Evolutionary conservation across 2,329 filamentous ascomycete genomes (phyloP).

Genomic region (Cladosporium sp.): DNA sequence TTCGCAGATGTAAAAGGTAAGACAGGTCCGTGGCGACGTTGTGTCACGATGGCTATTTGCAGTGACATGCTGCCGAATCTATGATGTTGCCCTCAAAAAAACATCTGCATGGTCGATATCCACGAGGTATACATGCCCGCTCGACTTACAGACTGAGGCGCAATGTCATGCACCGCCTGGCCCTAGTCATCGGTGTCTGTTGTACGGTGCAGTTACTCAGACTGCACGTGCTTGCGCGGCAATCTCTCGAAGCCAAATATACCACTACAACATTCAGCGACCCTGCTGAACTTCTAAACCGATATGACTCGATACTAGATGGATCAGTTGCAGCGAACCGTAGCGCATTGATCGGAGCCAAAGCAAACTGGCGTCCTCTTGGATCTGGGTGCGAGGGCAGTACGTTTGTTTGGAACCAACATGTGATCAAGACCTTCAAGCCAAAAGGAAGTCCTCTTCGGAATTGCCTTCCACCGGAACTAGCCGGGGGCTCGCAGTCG

Average conservation of each 20-base stretch:
- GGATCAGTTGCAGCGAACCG: background rate
- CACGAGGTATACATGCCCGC: background rate
- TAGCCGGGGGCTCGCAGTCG: background rate
- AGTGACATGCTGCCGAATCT: background rate
- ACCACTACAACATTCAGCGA: background rate
- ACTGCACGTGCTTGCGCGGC: background rate
- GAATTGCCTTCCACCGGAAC: background rate
- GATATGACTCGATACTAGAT: background rate
- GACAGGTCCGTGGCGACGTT: background rate
- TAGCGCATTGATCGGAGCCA: background rate
- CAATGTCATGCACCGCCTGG: background rate
- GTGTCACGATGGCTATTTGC: background rate
- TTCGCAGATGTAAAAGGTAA: background rate
- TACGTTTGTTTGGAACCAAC: background rate
- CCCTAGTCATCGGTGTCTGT: background rate
- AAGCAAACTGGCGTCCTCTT: background rate
- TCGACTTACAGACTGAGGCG: constrained; percentile 7
- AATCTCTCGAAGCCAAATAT: constrained; percentile 7
- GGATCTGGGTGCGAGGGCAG: constrained; percentile 12
- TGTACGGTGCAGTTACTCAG: background rate
- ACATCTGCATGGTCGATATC: background rate
- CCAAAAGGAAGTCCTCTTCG: background rate
- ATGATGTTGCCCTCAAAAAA: background rate
- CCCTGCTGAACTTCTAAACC: background rate
- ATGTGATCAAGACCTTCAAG: constrained; percentile 7